Evolutionary conservation across 2,329 filamentous ascomycete genomes (phyloP).

Genomic region (Bipolaris cookei): DNA sequence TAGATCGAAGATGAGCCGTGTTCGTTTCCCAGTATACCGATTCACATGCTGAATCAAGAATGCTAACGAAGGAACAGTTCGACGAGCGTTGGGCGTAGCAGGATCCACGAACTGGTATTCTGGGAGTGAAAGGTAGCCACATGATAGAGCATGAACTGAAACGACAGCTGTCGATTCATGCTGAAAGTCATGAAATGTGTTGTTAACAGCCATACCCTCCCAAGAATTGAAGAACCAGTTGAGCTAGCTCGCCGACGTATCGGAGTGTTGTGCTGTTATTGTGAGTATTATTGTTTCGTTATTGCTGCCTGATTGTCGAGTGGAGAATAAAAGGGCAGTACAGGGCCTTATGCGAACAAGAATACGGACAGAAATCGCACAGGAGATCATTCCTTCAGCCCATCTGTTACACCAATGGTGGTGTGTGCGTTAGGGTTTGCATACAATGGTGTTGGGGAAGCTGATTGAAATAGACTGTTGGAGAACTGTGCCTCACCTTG

Average conservation of each 20-base stretch:
- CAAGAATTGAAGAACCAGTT: not conserved
- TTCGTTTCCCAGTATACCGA: conserved; percentile 41
- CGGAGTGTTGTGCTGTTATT: not conserved
- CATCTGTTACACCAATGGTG: not conserved
- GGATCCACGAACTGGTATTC: conserved; percentile 57
- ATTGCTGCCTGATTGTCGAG: too few species aligned
- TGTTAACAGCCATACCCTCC: not conserved
- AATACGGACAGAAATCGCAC: not conserved
- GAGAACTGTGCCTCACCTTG: conserved; percentile 19
- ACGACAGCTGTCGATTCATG: conserved; percentile 32
- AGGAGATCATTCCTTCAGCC: not conserved
- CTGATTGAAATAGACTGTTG: conserved; percentile 6
- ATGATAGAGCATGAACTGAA: conserved; percentile 48
- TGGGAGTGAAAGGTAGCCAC: conserved; percentile 55
- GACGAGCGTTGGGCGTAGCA: conserved; percentile 52
- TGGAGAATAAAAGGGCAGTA: not conserved
- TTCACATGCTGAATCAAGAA: conserved; percentile 61
- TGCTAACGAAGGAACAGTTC: conserved; percentile 60
- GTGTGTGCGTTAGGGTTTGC: not conserved
- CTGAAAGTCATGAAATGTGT: not conserved
- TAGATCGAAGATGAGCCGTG: conserved; percentile 61
- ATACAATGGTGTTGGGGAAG: not conserved
- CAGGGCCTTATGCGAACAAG: not conserved
- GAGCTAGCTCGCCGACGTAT: not conserved
- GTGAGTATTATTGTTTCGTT: not conserved